Evolutionary conservation across 768 basidiomycete species (phyloP).

Genomic region (Boletus subparvulus): DNA sequence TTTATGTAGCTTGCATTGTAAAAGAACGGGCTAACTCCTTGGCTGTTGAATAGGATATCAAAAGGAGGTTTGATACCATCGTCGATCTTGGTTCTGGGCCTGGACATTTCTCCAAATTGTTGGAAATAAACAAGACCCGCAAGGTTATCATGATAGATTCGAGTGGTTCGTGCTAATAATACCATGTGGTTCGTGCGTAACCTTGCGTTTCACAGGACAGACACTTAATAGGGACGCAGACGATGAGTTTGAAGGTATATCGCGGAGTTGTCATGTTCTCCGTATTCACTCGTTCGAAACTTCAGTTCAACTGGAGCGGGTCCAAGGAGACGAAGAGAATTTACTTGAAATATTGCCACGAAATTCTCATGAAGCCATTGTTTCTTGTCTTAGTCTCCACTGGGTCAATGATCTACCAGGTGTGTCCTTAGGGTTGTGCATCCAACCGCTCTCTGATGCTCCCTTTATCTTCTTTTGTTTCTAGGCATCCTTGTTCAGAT

Average conservation of each 20-base stretch:
- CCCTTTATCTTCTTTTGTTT: not conserved
- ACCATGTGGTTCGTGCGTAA: not conserved
- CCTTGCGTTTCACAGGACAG: slow-evolving; percentile 45
- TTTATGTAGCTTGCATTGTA: slow-evolving; percentile 5
- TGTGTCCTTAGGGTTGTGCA: slow-evolving; percentile 31
- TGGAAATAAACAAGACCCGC: slow-evolving; percentile 64
- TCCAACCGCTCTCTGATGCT: not conserved
- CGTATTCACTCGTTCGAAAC: slow-evolving; percentile 2
- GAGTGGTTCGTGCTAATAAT: slow-evolving; percentile 56
- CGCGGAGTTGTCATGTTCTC: not conserved
- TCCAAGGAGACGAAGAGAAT: slow-evolving; percentile 82
- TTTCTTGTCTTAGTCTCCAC: slow-evolving; percentile 89
- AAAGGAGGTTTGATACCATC: slow-evolving; percentile 73
- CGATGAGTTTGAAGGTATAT: slow-evolving; percentile 75
- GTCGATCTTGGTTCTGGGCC: slow-evolving; percentile 90
- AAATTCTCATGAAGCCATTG: slow-evolving; percentile 86
- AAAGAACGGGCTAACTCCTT: not conserved
- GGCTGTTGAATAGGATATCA: slow-evolving; percentile 70
- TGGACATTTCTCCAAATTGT: slow-evolving; percentile 85
- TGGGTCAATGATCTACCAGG: slow-evolving; percentile 99
- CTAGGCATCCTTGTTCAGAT: slow-evolving; percentile 85
- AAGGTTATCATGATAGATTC: slow-evolving; percentile 85
- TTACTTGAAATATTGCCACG: slow-evolving; percentile 62
- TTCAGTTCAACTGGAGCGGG: slow-evolving; percentile 73
- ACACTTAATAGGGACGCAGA: slow-evolving; percentile 76